phyloP scores from a whole-genome alignment of 805 yeast species.

The Naumovozyma dairenensis region DNA sequence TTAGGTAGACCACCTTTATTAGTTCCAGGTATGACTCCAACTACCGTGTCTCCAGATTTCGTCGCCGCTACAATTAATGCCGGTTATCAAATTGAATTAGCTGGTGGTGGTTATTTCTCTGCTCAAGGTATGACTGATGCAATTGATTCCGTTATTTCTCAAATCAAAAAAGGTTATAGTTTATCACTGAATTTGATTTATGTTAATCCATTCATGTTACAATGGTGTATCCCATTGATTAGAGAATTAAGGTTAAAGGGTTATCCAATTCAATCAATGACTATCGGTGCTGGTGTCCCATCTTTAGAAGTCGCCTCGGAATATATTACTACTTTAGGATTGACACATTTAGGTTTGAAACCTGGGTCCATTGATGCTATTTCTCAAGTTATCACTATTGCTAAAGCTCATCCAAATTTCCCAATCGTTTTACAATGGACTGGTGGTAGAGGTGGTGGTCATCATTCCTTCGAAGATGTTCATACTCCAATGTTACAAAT shows the following conservation, averaged over 20 bases:
- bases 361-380: conserved; percentile 97
- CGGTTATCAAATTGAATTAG: conserved; percentile 95
- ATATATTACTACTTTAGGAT: conserved; percentile 84
- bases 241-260: conserved; percentile 82
- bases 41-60: conserved; percentile 89
- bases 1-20: conserved; percentile 91
- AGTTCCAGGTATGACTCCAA: conserved; percentile 99
- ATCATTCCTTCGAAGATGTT: conserved; percentile 98
- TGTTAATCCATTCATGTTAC: conserved; percentile 94
- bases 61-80: conserved; percentile 91
- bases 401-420: conserved; percentile 91
- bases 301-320: conserved; percentile 95
- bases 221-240: conserved; percentile 97
- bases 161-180: conserved; percentile 77
- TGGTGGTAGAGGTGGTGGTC: conserved; percentile 99
- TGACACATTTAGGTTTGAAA: conserved; percentile 90
- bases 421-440: conserved; percentile 99
- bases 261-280: conserved; percentile 88
- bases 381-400: conserved; percentile 75
- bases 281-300: conserved; percentile 99
- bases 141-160: conserved; percentile 57
- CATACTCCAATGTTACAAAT: conserved; percentile 94
- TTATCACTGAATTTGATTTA: conserved; percentile 87
- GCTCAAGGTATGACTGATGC: conserved; percentile 66
- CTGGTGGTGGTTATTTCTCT: conserved; percentile 96